Percentiles rank a stretch among this genome's conserved stretches.
phyloP scores from a whole-genome alignment of 202 grass and related monocot genomes.

The Elaeis oleifera region DNA sequence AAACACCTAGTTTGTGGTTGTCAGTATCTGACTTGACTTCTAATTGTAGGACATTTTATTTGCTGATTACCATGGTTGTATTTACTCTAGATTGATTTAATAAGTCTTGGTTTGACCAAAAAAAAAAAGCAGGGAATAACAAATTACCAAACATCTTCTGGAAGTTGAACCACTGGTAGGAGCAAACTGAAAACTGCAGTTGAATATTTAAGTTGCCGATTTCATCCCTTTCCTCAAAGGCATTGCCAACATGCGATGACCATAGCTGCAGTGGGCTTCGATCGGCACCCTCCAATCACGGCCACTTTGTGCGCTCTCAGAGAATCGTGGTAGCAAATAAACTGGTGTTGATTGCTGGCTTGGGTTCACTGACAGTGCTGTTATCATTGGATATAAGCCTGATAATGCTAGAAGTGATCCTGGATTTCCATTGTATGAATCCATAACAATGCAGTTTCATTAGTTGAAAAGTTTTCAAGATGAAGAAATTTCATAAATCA shows the following conservation, averaged over 20 bases:
- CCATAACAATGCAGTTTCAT: background rate
- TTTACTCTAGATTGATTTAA: too few relatives aligned
- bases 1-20: too few relatives aligned
- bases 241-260: conserved; percentile 68
- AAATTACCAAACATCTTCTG: conserved; percentile 79
- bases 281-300: conserved; percentile 62
- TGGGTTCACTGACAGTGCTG: conserved; percentile 59
- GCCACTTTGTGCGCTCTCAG: conserved; percentile 12
- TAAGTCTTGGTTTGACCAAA: too few relatives aligned
- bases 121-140: too few relatives aligned
- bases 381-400: conserved; percentile 81
- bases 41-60: too few relatives aligned
- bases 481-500: too few relatives aligned
- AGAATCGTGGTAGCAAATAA: conserved; percentile 69
- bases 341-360: conserved; percentile 48
- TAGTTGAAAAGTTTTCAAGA: background rate
- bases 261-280: conserved; percentile 62
- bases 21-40: too few relatives aligned
- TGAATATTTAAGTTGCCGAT: conserved; percentile 32
- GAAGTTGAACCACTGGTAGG: conserved; percentile 90
- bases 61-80: too few relatives aligned
- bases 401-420: conserved; percentile 66
- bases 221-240: conserved; percentile 65
- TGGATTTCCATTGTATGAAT: conserved; percentile 4
- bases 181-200: conserved; percentile 65